These are phyloP conservation scores for Oldenlandia corymbosa DNA, from an alignment of 257 asterid species.

Conservation along the genomic window DNA sequence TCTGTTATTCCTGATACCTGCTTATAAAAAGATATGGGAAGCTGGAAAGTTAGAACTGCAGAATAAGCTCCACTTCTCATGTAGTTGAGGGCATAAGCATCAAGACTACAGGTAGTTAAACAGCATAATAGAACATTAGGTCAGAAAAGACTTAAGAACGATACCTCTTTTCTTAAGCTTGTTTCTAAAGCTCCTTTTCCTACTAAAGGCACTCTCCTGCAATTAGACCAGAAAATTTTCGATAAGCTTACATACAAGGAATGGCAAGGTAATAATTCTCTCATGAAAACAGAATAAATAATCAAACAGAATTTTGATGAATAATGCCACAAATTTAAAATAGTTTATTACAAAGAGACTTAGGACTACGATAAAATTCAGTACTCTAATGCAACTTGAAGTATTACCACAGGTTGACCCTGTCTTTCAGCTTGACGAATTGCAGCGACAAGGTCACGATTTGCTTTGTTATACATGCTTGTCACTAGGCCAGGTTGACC, in stretches of 20 bases:
- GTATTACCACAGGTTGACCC: conserved; percentile 74
- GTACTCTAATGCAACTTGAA: background rate
- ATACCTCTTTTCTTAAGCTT: conserved; percentile 79
- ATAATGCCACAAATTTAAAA: background rate
- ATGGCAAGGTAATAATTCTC: too few relatives aligned
- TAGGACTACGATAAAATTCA: too few relatives aligned
- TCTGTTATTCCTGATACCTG: background rate
- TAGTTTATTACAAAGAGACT: too few relatives aligned
- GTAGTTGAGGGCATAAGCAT: too few relatives aligned
- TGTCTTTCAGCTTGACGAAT: conserved; percentile 75
- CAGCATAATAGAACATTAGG: background rate
- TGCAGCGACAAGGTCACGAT: conserved; percentile 76
- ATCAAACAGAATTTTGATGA: too few relatives aligned
- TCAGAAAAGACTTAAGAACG: background rate
- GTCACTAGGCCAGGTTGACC: conserved; percentile 89
- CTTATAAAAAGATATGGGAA: conserved; percentile 5
- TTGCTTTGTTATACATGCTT: conserved; percentile 59
- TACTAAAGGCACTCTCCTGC: conserved; percentile 91
- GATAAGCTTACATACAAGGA: background rate
- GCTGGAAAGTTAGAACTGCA: too few relatives aligned
- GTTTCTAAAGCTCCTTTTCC: conserved; percentile 93
- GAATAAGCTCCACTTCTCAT: too few relatives aligned
- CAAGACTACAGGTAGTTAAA: background rate
- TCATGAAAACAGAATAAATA: background rate
- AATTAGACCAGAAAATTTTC: conserved; percentile 18